Conservation (phyloP, 257 asterid species). For the Capsicum pubescens region DNA sequence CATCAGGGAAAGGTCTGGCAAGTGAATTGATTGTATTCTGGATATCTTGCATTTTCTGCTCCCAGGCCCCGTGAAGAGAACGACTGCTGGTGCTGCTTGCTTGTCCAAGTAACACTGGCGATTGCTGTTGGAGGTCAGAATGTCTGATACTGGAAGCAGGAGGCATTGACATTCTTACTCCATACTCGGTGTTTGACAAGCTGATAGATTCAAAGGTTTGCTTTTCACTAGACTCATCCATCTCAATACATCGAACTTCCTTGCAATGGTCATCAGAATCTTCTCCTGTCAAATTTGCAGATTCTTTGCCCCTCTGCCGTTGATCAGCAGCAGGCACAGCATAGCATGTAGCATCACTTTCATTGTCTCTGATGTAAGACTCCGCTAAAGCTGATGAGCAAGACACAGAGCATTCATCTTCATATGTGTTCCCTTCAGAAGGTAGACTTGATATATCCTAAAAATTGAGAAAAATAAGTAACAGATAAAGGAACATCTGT, state of each 20-base stretch:
- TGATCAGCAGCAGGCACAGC: conserved; percentile 40
- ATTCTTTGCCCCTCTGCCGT: conserved; percentile 42
- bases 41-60: conserved; percentile 57
- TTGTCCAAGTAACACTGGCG: conserved; percentile 44
- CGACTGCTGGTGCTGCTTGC: conserved; percentile 42
- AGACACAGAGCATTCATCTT: conserved; percentile 42
- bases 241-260: conserved; percentile 74
- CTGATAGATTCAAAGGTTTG: conserved; percentile 42
- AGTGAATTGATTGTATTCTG: conserved; percentile 55
- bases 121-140: conserved; percentile 39
- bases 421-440: conserved; percentile 32
- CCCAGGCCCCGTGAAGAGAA: conserved; percentile 47
- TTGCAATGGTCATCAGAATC: conserved; percentile 65
- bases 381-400: conserved; percentile 44
- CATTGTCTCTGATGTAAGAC: conserved; percentile 30
- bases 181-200: conserved; percentile 49
- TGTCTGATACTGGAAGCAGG: conserved; percentile 40
- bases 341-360: conserved; percentile 34
- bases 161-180: conserved; percentile 46
- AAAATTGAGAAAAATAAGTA: conserved; percentile 28
- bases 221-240: conserved; percentile 47
- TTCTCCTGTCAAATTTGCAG: conserved; percentile 45
- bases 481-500: conserved; percentile 16
- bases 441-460: conserved; percentile 1
- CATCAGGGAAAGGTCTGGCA: conserved; percentile 50